Conservation (phyloP, 2,329 filamentous ascomycete species). For the Colletotrichum aenigma region DNA sequence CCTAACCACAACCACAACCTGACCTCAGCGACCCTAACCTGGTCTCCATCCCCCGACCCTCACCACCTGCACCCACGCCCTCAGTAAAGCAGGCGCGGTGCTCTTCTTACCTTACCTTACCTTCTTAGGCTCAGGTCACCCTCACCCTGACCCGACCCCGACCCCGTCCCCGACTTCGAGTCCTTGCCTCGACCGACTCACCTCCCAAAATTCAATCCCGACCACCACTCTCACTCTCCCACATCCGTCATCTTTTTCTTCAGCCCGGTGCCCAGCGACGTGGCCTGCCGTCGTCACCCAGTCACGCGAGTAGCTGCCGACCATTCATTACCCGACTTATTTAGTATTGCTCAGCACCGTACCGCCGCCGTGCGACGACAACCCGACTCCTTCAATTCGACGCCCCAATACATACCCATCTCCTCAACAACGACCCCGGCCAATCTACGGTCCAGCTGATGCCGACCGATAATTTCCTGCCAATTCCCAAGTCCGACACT, state of each 20-base stretch:
- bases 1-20: slow-evolving; percentile 4
- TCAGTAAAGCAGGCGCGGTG: neutral
- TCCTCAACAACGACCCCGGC: slow-evolving; percentile 1
- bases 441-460: slow-evolving; percentile 21
- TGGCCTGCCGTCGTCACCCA: slow-evolving; percentile 10
- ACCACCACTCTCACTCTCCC: neutral
- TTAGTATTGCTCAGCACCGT: slow-evolving; percentile 14
- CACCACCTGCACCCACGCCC: neutral
- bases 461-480: slow-evolving; percentile 20
- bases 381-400: slow-evolving; percentile 10
- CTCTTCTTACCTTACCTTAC: neutral
- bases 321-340: slow-evolving; percentile 10
- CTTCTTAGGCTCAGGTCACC: neutral
- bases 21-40: slow-evolving; percentile 18
- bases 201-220: neutral
- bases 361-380: slow-evolving; percentile 18
- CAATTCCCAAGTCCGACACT: slow-evolving; percentile 19
- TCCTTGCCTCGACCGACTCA: slow-evolving; percentile 6
- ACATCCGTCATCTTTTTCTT: slow-evolving; percentile 10
- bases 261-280: slow-evolving; percentile 17
- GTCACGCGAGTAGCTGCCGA: slow-evolving; percentile 16
- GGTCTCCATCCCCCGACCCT: slow-evolving; percentile 11
- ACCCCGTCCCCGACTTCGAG: neutral
- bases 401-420: slow-evolving; percentile 13
- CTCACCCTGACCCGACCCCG: slow-evolving; percentile 11